These are phyloP conservation scores for Penicillium daleae DNA, from an alignment of 495 filamentous ascomycete species.

Conservation along the genomic window DNA sequence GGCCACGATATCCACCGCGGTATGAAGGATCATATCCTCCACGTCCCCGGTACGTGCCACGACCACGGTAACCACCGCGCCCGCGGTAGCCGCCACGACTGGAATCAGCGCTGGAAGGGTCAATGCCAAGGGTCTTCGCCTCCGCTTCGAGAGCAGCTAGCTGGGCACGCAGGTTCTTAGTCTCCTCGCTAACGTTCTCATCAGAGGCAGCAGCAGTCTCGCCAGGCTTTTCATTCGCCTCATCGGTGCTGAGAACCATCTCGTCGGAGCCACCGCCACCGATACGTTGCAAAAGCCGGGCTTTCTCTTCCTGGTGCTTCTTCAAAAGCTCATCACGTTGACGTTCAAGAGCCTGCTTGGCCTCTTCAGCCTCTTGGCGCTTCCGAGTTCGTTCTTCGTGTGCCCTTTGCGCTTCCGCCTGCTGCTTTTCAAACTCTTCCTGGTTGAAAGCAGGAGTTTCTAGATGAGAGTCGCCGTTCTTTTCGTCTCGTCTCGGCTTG, in stretches of 20 bases:
- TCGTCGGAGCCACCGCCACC: conserved; percentile 54
- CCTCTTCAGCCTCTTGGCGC: conserved; percentile 72
- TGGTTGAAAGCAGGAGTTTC: conserved; percentile 62
- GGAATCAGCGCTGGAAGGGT: conserved; percentile 51
- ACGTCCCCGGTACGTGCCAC: conserved; percentile 57
- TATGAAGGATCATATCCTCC: conserved; percentile 45
- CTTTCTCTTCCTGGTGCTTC: conserved; percentile 76
- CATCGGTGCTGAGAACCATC: conserved; percentile 27
- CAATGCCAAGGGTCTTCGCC: conserved; percentile 77
- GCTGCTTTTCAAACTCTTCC: conserved; percentile 75
- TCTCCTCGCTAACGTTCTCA: conserved; percentile 58
- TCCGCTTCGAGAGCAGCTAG: conserved; percentile 84
- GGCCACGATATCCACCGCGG: conserved; percentile 38
- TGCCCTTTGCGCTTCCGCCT: conserved; percentile 76
- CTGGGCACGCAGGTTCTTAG: conserved; percentile 73
- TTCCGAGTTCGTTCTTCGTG: conserved; percentile 78
- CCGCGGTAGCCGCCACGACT: conserved; percentile 45
- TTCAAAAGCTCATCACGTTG: conserved; percentile 75
- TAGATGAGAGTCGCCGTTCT: conserved; percentile 34
- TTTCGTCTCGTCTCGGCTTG: conserved; percentile 60
- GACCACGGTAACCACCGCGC: conserved; percentile 50
- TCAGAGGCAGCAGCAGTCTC: conserved; percentile 40
- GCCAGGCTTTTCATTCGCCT: conserved; percentile 19
- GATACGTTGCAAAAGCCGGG: conserved; percentile 65
- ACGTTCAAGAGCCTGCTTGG: conserved; percentile 72